A percentile compares a stretch with the other conserved stretches of the same genome.
phyloP scores from a whole-genome alignment of 345 rosid species.

The Citrus unshiu region DNA sequence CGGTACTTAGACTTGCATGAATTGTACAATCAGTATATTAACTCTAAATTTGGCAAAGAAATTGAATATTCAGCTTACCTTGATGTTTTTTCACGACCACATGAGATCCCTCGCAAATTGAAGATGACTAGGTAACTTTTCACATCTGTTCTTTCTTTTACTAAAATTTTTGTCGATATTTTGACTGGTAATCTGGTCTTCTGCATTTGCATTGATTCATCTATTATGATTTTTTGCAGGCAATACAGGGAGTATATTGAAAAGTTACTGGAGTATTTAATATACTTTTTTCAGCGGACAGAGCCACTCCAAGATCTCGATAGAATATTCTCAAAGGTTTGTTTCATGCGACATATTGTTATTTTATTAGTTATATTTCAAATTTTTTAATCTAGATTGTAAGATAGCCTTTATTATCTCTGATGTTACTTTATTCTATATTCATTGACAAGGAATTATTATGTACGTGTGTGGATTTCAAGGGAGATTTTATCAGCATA shows the following conservation, averaged over 20 bases:
- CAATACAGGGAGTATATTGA: slow-evolving; percentile 76
- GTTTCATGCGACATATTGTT: slow-evolving; percentile 1
- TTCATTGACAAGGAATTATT: neutral
- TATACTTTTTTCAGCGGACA: slow-evolving; percentile 75
- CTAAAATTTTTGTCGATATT: neutral
- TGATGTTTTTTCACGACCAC: slow-evolving; percentile 63
- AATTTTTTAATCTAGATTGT: neutral
- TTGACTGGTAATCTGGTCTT: neutral
- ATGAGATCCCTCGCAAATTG: slow-evolving; percentile 52
- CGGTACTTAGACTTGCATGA: slow-evolving; percentile 90
- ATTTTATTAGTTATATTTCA: neutral
- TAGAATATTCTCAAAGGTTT: slow-evolving; percentile 75
- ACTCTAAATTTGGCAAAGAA: slow-evolving; percentile 80
- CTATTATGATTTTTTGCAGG: slow-evolving; percentile 35
- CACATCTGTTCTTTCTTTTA: neutral
- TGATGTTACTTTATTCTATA: neutral
- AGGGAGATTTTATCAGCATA: neutral
- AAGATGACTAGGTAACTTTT: slow-evolving; percentile 60
- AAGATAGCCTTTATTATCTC: neutral
- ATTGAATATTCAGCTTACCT: slow-evolving; percentile 87
- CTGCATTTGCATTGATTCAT: slow-evolving; percentile 11
- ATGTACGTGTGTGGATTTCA: neutral
- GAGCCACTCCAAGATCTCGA: slow-evolving; percentile 96
- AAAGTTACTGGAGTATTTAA: slow-evolving; percentile 71
- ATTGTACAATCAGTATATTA: slow-evolving; percentile 72